Evolutionary conservation across 768 basidiomycete species (phyloP).

Genomic region (Leucocoprinus leucothites): DNA sequence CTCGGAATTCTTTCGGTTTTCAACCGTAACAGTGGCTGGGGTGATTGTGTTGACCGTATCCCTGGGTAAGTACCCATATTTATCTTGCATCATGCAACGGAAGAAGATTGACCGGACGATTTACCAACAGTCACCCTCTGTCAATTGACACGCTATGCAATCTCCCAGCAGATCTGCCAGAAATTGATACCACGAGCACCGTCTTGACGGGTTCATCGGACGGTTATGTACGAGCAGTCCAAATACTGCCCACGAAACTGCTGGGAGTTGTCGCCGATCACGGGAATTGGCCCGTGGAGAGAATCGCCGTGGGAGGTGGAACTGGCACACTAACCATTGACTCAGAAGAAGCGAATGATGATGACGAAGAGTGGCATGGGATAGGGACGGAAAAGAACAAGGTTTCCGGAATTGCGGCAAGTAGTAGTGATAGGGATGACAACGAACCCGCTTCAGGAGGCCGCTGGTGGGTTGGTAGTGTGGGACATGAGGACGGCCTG

Average conservation of each 20-base stretch:
- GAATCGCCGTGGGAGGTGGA: conserved; percentile 62
- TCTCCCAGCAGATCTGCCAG: conserved; percentile 59
- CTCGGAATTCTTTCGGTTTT: conserved; percentile 88
- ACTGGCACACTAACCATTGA: conserved; percentile 27
- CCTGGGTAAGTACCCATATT: conserved; percentile 57
- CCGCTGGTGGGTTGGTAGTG: conserved; percentile 88
- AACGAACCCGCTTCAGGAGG: conserved; percentile 16
- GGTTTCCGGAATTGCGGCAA: conserved; percentile 1
- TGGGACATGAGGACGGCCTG: conserved; percentile 84
- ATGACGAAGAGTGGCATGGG: conserved; percentile 19
- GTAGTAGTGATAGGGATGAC: conserved; percentile 19
- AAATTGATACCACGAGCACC: conserved; percentile 60
- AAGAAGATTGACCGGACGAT: conserved; percentile 7
- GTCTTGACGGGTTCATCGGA: conserved; percentile 92
- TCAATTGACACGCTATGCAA: conserved; percentile 86
- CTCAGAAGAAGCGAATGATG: conserved; percentile 16
- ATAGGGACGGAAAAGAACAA: conserved; percentile 7
- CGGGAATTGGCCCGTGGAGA: conserved; percentile 89
- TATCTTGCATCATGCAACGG: background rate
- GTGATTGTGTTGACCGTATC: conserved; percentile 87
- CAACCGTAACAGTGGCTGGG: conserved; percentile 84
- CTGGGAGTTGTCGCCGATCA: conserved; percentile 90
- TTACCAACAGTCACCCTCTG: conserved; percentile 69
- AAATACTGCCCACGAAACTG: conserved; percentile 85
- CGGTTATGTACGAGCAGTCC: conserved; percentile 82